A percentile compares a stretch with the other conserved stretches of the same genome.
phyloP scores from a whole-genome alignment of 2,329 filamentous ascomycete genomes.

The Colletotrichum shisoi region DNA sequence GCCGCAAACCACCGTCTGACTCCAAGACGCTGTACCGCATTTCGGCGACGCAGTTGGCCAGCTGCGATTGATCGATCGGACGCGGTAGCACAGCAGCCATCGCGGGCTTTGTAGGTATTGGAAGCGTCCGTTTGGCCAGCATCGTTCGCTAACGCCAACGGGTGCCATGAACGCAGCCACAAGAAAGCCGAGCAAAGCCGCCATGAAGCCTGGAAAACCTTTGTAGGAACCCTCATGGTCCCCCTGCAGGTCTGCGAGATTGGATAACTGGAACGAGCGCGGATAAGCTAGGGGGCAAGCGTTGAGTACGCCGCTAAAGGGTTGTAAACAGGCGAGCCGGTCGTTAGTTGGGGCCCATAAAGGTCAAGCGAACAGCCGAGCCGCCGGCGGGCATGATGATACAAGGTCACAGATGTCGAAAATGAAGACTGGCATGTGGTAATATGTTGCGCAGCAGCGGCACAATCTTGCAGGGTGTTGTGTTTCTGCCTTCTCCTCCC shows the following conservation, averaged over 20 bases:
- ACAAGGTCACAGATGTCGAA: slow-evolving; percentile 28
- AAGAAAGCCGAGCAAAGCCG: slow-evolving; percentile 14
- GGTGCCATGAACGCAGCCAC: slow-evolving; percentile 35
- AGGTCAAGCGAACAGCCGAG: too few species aligned
- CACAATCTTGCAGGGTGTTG: slow-evolving; percentile 13
- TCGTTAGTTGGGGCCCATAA: too few species aligned
- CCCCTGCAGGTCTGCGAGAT: slow-evolving; percentile 36
- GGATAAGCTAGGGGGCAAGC: slow-evolving; percentile 19
- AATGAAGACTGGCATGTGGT: slow-evolving; percentile 34
- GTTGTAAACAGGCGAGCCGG: slow-evolving; percentile 7
- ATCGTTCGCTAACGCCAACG: slow-evolving; percentile 27
- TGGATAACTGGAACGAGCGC: slow-evolving; percentile 23
- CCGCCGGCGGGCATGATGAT: slow-evolving; percentile 15
- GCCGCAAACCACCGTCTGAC: slow-evolving; percentile 16
- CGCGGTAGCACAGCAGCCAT: not conserved
- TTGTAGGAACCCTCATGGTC: slow-evolving; percentile 11
- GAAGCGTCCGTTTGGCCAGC: slow-evolving; percentile 25
- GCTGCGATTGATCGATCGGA: slow-evolving; percentile 11
- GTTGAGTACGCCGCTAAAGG: slow-evolving; percentile 21
- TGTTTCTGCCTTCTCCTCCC: not conserved
- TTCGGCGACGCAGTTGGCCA: not conserved
- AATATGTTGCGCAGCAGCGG: slow-evolving; percentile 16
- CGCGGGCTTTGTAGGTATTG: not conserved
- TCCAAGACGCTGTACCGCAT: slow-evolving; percentile 12
- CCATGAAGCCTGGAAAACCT: slow-evolving; percentile 23